Evolutionary conservation across 1,284 basidiomycete species (phyloP), one percentile per base, ranked within the genome.

Genomic region (Ustilago hordei): DNA sequence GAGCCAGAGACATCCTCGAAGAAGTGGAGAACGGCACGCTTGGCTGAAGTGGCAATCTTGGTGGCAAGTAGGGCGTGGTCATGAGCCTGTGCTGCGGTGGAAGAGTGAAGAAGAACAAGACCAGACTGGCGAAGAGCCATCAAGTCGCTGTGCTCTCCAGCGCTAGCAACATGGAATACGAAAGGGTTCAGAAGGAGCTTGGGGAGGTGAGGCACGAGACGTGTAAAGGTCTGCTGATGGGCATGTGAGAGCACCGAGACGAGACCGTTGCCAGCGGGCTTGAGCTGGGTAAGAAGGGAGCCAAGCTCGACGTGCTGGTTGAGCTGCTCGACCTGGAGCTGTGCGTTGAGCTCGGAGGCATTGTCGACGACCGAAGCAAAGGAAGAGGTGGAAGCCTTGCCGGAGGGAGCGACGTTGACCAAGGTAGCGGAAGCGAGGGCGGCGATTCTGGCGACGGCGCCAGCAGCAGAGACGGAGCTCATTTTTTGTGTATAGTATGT

Each of bases 11-110:
- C 69, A 39, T 75, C 78, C 39, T 92, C 90, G 85, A 95, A 95
- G 50, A 91, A 91, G 85, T 98, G 95, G 58, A 96, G 89, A 17
- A 96, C 93, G 2, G 90, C 89, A 58, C 89, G 89, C 63, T 88
- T 88, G 75, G 90, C 88, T 11, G 89, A 87, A 58, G 88, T 88
- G 4, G 93, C 91, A 48, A 93, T 87, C 55, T 90, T 89, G 62
- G 91, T 89, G 31, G 91, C 92, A n/a, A 93, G 88, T 17, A 93
- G 86, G 12, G 91, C 90, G 79, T 92, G 90, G 82, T 93, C 92
- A 81, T 92, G 91, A 2, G 91, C 91, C 78, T 92, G 89, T 82
- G 91, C 90, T 2, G 90, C 86, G 2, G 88, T 89, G 62, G 89
- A 88, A 6, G 91, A 92, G 86, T 92, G 88, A 54, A 93, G 66